Evolutionary conservation across 2,329 filamentous ascomycete genomes (phyloP), one percentile per base, ranked within the genome.

Genomic region (Epichloe elymi): DNA sequence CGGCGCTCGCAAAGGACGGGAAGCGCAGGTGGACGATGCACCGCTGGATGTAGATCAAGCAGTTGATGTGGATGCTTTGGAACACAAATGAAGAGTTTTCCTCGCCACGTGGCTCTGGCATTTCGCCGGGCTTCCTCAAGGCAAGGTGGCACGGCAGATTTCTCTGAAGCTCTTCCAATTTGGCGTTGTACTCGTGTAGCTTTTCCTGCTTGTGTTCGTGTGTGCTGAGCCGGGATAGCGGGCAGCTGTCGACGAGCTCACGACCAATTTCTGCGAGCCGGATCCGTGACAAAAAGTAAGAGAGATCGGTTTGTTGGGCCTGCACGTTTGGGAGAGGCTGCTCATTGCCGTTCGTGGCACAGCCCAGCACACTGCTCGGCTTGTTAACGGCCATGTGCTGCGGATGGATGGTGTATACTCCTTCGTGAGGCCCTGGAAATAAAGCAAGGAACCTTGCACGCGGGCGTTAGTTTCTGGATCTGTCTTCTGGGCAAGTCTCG

Each of bases 351-450:
- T 8, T 23, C 8, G 7, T 8, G 26, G 15, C 11, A n/a, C 15
- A 15, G 42, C 30, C 40, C 10, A 26, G 12, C 5, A 44, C 35
- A 38, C 37, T 33, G 26, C 51, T 46, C 38, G 51, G 51, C 38
- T 49, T 52, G 33, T 50, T 49, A 17, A 52, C 51, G 15, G 42
- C 47, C 51, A 52, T 52, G 37, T 52, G 51, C 8, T 39, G 46
- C 19, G 51, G 51, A 12, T 52, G 19, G 11, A 52, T 47, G 47
- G 51, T 47, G 37, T 52, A 52, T 23, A 52, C 42, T 8, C 47
- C 47, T 8, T 46, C 51, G 3, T 49, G 47, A 6, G 51, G 39
- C 7, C 47, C 51, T n/a, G 51, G 51, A 17, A 52, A 50, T 12
- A 50, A 4, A 23, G 51, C 41, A 23, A 52, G 30, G 14, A 52